A percentile compares a stretch with the other conserved stretches of the same genome.
phyloP scores from a whole-genome alignment of 2,329 filamentous ascomycete species.

The Colletotrichum costaricense region DNA sequence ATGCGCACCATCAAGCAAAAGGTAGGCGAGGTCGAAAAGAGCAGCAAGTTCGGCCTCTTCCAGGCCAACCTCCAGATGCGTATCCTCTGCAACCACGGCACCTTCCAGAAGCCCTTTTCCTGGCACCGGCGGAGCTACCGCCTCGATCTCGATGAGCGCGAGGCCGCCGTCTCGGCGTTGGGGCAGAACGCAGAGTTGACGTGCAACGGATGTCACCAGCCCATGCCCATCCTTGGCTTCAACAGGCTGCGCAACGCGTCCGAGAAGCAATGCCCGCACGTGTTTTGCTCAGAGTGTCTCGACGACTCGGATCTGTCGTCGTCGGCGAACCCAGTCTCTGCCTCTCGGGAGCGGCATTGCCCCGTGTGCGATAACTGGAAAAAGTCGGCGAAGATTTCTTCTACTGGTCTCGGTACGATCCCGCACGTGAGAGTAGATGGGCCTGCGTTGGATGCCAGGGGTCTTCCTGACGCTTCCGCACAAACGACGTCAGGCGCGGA shows the following conservation, averaged over 20 bases:
- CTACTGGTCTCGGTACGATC: not conserved
- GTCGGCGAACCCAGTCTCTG: too few relatives aligned
- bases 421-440: slow-evolving; percentile 6
- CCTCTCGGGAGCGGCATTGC: slow-evolving; percentile 33
- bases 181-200: slow-evolving; percentile 40
- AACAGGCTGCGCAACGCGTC: slow-evolving; percentile 37
- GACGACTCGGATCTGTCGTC: slow-evolving; percentile 34
- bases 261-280: slow-evolving; percentile 43
- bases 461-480: not conserved
- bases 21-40: slow-evolving; percentile 47
- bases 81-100: slow-evolving; percentile 62
- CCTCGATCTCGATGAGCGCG: slow-evolving; percentile 45
- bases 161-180: slow-evolving; percentile 39
- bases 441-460: not conserved
- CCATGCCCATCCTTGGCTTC: slow-evolving; percentile 44
- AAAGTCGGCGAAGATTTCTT: not conserved
- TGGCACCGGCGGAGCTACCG: slow-evolving; percentile 47
- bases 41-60: slow-evolving; percentile 55
- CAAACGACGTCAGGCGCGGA: slow-evolving; percentile 3
- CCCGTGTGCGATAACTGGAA: slow-evolving; percentile 39
- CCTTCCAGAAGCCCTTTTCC: slow-evolving; percentile 56
- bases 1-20: slow-evolving; percentile 50
- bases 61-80: slow-evolving; percentile 58
- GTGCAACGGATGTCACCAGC: slow-evolving; percentile 47
- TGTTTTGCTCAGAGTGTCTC: slow-evolving; percentile 46